These are phyloP conservation scores for Steccherinum ochraceum DNA, from an alignment of 768 basidiomycete genomes.

Conservation along the genomic window DNA sequence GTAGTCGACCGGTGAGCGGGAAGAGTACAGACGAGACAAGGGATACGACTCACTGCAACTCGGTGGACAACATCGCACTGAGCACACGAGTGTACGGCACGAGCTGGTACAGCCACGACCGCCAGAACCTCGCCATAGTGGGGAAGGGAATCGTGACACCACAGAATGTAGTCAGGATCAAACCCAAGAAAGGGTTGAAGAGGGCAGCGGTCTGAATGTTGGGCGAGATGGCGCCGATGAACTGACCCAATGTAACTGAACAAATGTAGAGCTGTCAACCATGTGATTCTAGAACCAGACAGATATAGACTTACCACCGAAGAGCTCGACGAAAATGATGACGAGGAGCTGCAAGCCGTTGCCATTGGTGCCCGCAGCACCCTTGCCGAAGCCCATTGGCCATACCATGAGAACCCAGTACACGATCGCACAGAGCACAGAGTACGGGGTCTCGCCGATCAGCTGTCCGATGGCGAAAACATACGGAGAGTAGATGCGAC, in stretches of 20 bases:
- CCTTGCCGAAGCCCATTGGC: slow-evolving; percentile 63
- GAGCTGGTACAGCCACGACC: slow-evolving; percentile 71
- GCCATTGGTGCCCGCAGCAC: slow-evolving; percentile 50
- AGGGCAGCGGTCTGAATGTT: slow-evolving; percentile 74
- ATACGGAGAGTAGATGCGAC: slow-evolving; percentile 80
- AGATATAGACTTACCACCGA: slow-evolving; percentile 29
- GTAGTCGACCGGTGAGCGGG: slow-evolving; percentile 12
- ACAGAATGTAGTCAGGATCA: slow-evolving; percentile 67
- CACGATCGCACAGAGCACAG: slow-evolving; percentile 56
- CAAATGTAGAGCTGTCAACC: too few species aligned
- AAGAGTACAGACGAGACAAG: slow-evolving; percentile 11
- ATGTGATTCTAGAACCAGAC: too few species aligned
- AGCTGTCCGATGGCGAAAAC: slow-evolving; percentile 83
- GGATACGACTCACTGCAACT: slow-evolving; percentile 48
- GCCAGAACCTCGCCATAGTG: slow-evolving; percentile 60
- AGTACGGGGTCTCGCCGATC: slow-evolving; percentile 76
- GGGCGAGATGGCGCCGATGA: slow-evolving; percentile 72
- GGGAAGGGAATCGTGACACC: slow-evolving; percentile 75
- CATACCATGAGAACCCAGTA: slow-evolving; percentile 80
- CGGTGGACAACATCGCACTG: slow-evolving; percentile 70
- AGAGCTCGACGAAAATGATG: slow-evolving; percentile 64
- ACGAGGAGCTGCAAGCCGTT: slow-evolving; percentile 70
- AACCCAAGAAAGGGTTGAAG: slow-evolving; percentile 69
- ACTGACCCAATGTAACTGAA: slow-evolving; percentile 61
- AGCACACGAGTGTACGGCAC: slow-evolving; percentile 66